Evolutionary conservation across 768 basidiomycete genomes (phyloP), one percentile per base, ranked within the genome.

Genomic region (Russula foetens): DNA sequence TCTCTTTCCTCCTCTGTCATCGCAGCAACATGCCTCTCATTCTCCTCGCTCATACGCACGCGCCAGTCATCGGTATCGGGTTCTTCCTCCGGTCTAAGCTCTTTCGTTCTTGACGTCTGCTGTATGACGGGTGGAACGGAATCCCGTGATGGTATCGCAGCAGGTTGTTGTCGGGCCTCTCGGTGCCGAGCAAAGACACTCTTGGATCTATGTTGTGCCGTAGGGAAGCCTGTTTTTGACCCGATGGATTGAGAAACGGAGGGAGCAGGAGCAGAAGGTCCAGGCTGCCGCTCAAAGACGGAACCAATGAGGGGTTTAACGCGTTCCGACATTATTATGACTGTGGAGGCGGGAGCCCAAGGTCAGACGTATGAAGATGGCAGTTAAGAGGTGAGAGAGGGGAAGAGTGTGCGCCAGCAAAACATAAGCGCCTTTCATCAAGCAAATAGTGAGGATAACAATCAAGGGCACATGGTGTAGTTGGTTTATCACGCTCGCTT

Each of bases 1-100:
- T 85, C 83, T 11, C 84, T 76, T 69, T 94, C 88, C 17, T 83
- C 82, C 12, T 81, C 79, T 2, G 79, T 78, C 93, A 95, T 95
- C 1, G 67, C 70, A 19, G 80, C 81, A 2, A 95, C 80, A 29
- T 74, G 72, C 12, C 73, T 71, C 59, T 80, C 76, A 64, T 95
- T 94, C 67, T 92, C 88, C 56, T 76, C 75, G 65, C 81, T 83
- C 55, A 85, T 80, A 66, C 82, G 82, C 11, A 71, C 72, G 57
- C 81, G 75, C 80, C 86, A 84, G 50, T 75, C 66, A 33, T 67
- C 69, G 1, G 60, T 15, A 8, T 17, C 53, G 35, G 41, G 41
- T 21, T 23, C 51, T 29, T 60, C 14, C 23, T 23, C 48, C 23
- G 59, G 39, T 14, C 24, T 7, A 17, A 31, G 31, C 1, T 23